Conservation (phyloP, 208 protist genomes). For the Porcisia deanei region DNA sequence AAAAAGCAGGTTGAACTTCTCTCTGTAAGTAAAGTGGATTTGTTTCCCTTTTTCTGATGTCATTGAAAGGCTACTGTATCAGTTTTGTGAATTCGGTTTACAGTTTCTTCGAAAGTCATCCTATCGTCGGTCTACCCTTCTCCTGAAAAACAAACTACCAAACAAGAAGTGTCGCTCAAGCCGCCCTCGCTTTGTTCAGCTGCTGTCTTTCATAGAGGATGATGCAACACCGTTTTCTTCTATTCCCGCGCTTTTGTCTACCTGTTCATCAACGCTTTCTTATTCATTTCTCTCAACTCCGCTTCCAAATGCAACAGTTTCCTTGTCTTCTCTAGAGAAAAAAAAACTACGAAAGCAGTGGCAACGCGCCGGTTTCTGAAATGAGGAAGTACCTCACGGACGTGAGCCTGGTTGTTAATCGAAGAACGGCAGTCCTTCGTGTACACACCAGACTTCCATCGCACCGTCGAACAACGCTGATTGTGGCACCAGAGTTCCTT, state of each 20-base stretch:
- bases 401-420: conserved; percentile 22
- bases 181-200: not conserved
- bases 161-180: conserved; percentile 3
- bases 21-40: conserved; percentile 1
- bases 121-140: not conserved
- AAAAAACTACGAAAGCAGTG: not conserved
- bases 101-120: not conserved
- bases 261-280: conserved; percentile 3
- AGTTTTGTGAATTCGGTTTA: not conserved
- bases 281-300: not conserved
- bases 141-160: not conserved
- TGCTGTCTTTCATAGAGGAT: conserved; percentile 1
- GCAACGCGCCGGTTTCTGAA: not conserved
- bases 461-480: conserved; percentile 16
- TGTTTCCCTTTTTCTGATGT: not conserved
- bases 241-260: not conserved
- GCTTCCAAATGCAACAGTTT: not conserved
- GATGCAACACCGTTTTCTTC: not conserved
- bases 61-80: not conserved
- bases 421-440: conserved; percentile 20
- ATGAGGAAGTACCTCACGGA: conserved; percentile 24
- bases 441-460: conserved; percentile 6
- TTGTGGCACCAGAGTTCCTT: conserved; percentile 30
- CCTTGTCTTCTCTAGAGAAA: not conserved
- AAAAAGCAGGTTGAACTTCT: conserved; percentile 1